Evolutionary conservation across 192 early-diverging fungal species (phyloP).

Genomic region (Podochytrium sp.): DNA sequence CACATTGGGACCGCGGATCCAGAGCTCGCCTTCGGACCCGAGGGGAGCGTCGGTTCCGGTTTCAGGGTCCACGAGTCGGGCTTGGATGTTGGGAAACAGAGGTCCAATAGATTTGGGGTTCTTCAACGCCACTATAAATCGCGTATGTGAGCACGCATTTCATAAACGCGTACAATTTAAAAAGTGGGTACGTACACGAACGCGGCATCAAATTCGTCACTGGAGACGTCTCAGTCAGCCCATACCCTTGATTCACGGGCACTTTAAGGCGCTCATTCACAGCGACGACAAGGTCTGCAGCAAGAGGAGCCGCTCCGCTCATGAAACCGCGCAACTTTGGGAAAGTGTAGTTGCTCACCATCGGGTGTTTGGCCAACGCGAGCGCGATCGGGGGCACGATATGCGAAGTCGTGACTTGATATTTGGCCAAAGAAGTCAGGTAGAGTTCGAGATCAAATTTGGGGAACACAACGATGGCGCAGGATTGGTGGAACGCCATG

Average conservation of each 20-base stretch:
- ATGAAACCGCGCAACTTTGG: slow-evolving; percentile 61
- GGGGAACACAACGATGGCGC: slow-evolving; percentile 72
- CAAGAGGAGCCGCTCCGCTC: slow-evolving; percentile 81
- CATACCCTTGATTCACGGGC: slow-evolving; percentile 51
- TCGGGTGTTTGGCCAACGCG: slow-evolving; percentile 71
- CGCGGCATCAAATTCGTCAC: slow-evolving; percentile 1
- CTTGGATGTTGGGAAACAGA: slow-evolving; percentile 72
- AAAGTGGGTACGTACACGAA: neutral
- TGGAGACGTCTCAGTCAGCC: slow-evolving; percentile 63
- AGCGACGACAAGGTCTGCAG: slow-evolving; percentile 63
- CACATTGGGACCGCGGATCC: slow-evolving; percentile 82
- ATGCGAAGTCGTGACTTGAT: slow-evolving; percentile 55
- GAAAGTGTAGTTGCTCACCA: slow-evolving; percentile 71
- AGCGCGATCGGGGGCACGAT: slow-evolving; percentile 73
- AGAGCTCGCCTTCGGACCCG: slow-evolving; percentile 73
- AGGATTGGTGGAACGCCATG: slow-evolving; percentile 46
- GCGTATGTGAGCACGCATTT: too few relatives aligned
- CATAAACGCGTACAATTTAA: too few relatives aligned
- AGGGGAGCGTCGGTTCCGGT: slow-evolving; percentile 49
- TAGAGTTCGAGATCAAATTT: slow-evolving; percentile 72
- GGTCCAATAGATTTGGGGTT: slow-evolving; percentile 68
- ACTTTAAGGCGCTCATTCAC: slow-evolving; percentile 55
- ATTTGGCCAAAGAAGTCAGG: slow-evolving; percentile 65
- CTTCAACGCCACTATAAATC: slow-evolving; percentile 27
- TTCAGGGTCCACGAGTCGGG: slow-evolving; percentile 74